A percentile compares a stretch with the other conserved stretches of the same genome.
Conservation (phyloP, 2,329 filamentous ascomycete species). For the Trichoderma sp. region DNA sequence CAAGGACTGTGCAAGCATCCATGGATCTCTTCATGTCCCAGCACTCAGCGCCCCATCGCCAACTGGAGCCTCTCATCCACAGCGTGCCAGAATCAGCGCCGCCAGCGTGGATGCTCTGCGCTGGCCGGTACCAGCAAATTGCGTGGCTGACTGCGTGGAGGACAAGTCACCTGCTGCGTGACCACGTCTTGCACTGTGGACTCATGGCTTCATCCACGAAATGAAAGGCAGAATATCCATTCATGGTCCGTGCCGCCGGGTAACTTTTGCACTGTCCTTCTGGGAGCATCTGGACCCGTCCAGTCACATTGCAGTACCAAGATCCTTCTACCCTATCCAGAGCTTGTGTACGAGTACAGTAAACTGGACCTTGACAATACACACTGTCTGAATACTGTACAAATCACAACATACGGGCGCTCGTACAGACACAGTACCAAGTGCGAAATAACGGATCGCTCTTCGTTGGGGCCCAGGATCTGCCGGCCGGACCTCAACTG, state of each 20-base stretch:
- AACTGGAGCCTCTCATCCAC: constrained; percentile 6
- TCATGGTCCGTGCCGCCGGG: not conserved
- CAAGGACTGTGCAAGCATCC: not conserved
- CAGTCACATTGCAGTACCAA: not conserved
- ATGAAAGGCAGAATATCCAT: not conserved
- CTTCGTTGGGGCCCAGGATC: not conserved
- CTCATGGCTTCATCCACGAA: not conserved
- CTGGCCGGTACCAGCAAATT: constrained; percentile 22
- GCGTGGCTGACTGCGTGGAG: constrained; percentile 20
- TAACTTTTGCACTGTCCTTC: not conserved
- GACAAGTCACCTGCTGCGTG: constrained; percentile 4
- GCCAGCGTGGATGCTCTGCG: constrained; percentile 1
- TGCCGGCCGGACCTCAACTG: not conserved
- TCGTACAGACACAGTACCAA: not conserved
- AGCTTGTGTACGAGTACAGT: not conserved
- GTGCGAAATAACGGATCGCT: not conserved
- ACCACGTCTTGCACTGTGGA: not conserved
- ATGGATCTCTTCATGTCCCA: not conserved
- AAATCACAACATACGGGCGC: not conserved
- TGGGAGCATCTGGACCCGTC: not conserved
- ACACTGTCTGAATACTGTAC: not conserved
- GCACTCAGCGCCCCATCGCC: not conserved
- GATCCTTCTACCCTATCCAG: not conserved
- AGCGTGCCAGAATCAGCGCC: not conserved
- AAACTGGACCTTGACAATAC: not conserved